These are phyloP conservation scores for Schizothecium vesticola DNA, from an alignment of 495 filamentous ascomycete genomes.

Conservation along the genomic window DNA sequence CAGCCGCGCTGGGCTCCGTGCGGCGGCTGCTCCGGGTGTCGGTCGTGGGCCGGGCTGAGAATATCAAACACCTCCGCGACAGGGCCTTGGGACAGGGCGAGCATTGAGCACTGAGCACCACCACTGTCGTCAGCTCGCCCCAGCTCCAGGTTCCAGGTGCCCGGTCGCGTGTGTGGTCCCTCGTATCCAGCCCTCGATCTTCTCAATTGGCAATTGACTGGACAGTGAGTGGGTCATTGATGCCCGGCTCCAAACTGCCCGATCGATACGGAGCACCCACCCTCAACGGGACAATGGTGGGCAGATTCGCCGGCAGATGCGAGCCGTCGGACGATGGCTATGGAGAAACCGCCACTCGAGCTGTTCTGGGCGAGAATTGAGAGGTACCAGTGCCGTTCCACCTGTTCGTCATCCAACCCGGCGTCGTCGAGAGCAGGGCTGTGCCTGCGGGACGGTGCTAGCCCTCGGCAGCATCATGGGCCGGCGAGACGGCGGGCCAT, in stretches of 20 bases:
- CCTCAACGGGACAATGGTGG: background rate
- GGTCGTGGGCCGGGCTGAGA: background rate
- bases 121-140: no score
- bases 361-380: no score
- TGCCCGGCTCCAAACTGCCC: background rate
- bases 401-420: conserved; percentile 5
- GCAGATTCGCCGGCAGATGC: background rate
- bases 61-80: background rate
- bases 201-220: background rate
- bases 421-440: background rate
- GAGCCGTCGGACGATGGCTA: background rate
- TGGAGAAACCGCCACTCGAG: background rate
- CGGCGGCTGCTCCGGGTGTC: background rate
- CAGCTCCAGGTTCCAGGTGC: background rate
- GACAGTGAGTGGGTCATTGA: background rate
- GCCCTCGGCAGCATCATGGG: no score
- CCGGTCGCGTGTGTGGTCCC: background rate
- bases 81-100: background rate
- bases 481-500: background rate
- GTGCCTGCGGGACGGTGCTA: background rate
- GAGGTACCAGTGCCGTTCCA: background rate
- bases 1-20: background rate
- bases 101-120: no score
- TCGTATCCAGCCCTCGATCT: background rate
- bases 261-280: background rate